Base-by-base conservation (phyloP, 148 eudicot species). In the Dianthus caryophyllus region DNA sequence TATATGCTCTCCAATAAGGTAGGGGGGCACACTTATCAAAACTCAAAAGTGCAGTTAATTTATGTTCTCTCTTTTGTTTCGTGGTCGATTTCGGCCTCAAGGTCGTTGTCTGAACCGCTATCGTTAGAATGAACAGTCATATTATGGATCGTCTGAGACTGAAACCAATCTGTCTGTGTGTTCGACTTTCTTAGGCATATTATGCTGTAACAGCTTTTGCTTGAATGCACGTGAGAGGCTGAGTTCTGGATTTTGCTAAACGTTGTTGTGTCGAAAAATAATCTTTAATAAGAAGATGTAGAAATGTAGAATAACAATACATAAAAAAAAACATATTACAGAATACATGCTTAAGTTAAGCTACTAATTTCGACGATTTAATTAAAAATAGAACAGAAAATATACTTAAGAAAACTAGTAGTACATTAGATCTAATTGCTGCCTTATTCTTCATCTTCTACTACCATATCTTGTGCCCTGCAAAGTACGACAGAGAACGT, bases 291-390 rank as follows among this genome's bases (percentile, higher is more conserved):
- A 41, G 11, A 50, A 1, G 26, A 53, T 22, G 57, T 52, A 55
- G 13, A 63, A 56, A 20, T 69, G 25, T 63, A 13, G 58, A 24
- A 33, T 55, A 21, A 46, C 78, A 75, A 69, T 69, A 46, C 59
- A 75, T 22, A 25, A 53, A 16, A 25, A 53, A 16, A 29, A 18
- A 20, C 30, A 69, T 10, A 68, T 69, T 75, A 75, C 73, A 69
- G 54, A 68, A 63, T 75, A 75, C 73, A 75, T 63, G 51, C 65
- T 46, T 74, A 54, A 67, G 57, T 69, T 64, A 68, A 61, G 60
- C 68, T 64, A 64, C 67, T 36, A 36, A 39, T 38, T 53, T 67
- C 20, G n/a, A 24, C 9, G 27, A 39, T 38, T 36, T 55, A 41
- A 43, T 26, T 22, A 30, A 56, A 70, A 75, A 64, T 39, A 70